Base-by-base conservation (phyloP, 805 yeast species). In the Barnettozyma wickerhamii region DNA sequence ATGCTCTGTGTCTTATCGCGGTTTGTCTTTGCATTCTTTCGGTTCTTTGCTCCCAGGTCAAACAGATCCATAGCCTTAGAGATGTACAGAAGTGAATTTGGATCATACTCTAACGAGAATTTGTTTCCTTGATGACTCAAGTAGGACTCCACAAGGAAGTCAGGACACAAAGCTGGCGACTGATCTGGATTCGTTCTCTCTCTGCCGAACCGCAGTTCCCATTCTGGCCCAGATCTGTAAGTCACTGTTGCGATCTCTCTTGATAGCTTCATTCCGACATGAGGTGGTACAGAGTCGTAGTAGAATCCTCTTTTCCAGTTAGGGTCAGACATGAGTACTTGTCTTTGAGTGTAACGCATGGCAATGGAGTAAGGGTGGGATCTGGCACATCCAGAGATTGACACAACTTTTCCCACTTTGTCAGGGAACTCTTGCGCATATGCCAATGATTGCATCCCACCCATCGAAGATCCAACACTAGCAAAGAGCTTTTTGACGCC, bases 371-470 rank as follows among this genome's bases (percentile, higher is more conserved):
- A 84, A 2, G 97, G 97, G 60, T 90, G 96, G 1, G 96, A 86
- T 55, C 95, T 74, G 2, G 95, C 95, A 66, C 96, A 89, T 3
- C 95, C 96, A 32, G 91, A 81, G 21, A 90, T 85, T n/a, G 86
- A 75, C 1, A 88, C 76, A 3, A 90, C 72, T 40, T 82, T 79
- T 6, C 72, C 74, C 4, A 89, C 96, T 41, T 71, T 75, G 35
- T 82, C 81, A 1, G 95, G 84, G 53, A 84, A 90, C 55, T 84
- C 95, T 58, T 78, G 74, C 1, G 88, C 95, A 60, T 79, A 86
- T 0, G 96, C 95, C 41, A 90, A 70, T 7, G 91, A 81, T 65
- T 89, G 96, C 96, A 90, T 88, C n/a, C 96, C 97, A n/a, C 97
- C 97, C 95, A 90, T 86, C 0, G 95, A 86, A 3, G 95, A 81